Percentiles rank a stretch among this genome's conserved stretches.
phyloP scores from a whole-genome alignment of 176 grass and related monocot genomes.

The Dendrocalamus sinicus region DNA sequence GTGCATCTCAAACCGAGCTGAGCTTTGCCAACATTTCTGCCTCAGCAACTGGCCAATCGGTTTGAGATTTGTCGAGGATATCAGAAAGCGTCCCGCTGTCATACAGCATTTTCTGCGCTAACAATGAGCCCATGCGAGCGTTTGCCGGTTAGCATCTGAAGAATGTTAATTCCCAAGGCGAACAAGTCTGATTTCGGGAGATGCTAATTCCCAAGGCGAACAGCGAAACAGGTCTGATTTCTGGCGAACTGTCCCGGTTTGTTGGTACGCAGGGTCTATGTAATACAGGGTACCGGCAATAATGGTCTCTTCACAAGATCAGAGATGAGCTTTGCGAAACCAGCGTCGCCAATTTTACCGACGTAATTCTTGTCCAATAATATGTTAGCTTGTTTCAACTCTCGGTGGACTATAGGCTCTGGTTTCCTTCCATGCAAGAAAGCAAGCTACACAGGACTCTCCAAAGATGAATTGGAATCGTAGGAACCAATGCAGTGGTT shows the following conservation, averaged over 20 bases:
- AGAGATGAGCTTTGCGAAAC: constrained; percentile 78
- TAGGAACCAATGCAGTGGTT: constrained; percentile 73
- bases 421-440: constrained; percentile 79
- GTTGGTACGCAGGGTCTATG: constrained; percentile 97
- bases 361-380: constrained; percentile 72
- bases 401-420: constrained; percentile 83
- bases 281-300: constrained; percentile 83
- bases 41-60: constrained; percentile 62
- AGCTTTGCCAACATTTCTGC: constrained; percentile 75
- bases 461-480: constrained; percentile 78
- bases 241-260: constrained; percentile 77
- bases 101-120: constrained; percentile 53
- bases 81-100: constrained; percentile 36
- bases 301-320: constrained; percentile 76
- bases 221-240: constrained; percentile 73
- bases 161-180: constrained; percentile 66
- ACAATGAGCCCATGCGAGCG: constrained; percentile 67
- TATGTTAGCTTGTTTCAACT: constrained; percentile 89
- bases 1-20: constrained; percentile 69
- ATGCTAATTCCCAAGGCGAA: no score
- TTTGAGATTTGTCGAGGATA: constrained; percentile 60
- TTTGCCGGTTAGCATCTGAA: constrained; percentile 73
- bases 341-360: constrained; percentile 86
- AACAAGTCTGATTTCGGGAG: no score
- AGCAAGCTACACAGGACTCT: constrained; percentile 72